phyloP scores from a whole-genome alignment of 805 yeast genomes.

The Wickerhamiella sergipiensis region DNA sequence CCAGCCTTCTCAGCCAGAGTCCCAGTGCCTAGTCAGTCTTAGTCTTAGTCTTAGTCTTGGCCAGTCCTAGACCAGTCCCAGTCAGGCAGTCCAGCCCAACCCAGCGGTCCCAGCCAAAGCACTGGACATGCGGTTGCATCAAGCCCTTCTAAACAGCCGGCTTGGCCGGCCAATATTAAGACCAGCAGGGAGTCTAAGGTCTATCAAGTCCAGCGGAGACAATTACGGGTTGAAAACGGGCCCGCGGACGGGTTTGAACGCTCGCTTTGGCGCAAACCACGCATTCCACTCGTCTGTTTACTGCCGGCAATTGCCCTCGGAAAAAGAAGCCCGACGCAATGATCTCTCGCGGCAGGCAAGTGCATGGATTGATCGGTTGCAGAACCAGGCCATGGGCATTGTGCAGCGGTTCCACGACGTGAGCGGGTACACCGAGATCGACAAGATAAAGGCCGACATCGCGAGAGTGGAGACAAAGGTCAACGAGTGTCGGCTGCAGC shows the following conservation, averaged over 20 bases:
- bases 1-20: not conserved
- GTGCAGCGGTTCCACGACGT: constrained; percentile 65
- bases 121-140: not conserved
- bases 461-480: constrained; percentile 40
- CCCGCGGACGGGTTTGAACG: not conserved
- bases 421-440: constrained; percentile 81
- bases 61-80: too few relatives aligned
- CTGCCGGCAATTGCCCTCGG: not conserved
- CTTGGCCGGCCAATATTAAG: not conserved
- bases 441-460: constrained; percentile 50
- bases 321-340: constrained; percentile 1
- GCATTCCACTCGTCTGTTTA: not conserved
- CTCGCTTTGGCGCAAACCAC: not conserved
- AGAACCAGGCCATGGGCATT: constrained; percentile 23
- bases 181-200: too few relatives aligned
- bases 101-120: not conserved
- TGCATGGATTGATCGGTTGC: constrained; percentile 21
- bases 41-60: too few relatives aligned
- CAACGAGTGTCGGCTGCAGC: constrained; percentile 29
- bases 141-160: not conserved
- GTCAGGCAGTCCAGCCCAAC: not conserved
- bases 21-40: not conserved
- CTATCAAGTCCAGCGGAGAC: too few relatives aligned
- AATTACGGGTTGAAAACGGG: too few relatives aligned
- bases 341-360: not conserved